These are phyloP conservation scores for Phytophthora tentaculata DNA, from an alignment of 352 stramenopile species.

Conservation along the genomic window DNA sequence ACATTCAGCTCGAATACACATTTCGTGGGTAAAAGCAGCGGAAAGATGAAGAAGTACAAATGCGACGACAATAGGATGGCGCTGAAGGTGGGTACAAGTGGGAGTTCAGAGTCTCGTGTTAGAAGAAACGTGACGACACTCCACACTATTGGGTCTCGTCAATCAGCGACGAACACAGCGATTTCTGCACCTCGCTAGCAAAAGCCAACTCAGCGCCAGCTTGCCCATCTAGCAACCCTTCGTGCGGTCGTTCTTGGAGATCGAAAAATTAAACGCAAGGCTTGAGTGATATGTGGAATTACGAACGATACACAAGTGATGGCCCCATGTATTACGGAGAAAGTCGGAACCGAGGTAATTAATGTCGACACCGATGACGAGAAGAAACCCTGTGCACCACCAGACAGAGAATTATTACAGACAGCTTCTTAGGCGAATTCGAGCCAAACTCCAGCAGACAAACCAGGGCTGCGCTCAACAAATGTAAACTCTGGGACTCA, in stretches of 20 bases:
- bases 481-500: too few species aligned
- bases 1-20: not conserved
- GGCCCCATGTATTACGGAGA: too few species aligned
- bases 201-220: slow-evolving; percentile 5
- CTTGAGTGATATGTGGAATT: too few species aligned
- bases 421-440: too few species aligned
- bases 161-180: not conserved
- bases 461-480: too few species aligned
- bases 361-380: too few species aligned
- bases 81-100: not conserved
- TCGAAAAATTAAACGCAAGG: not conserved
- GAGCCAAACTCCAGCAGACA: too few species aligned
- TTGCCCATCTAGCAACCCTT: not conserved
- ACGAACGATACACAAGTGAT: too few species aligned
- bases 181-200: slow-evolving; percentile 9
- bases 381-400: too few species aligned
- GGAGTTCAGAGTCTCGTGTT: not conserved
- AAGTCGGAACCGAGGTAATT: too few species aligned
- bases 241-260: not conserved
- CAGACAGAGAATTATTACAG: too few species aligned
- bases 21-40: not conserved
- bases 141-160: not conserved
- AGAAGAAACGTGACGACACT: not conserved
- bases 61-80: not conserved
- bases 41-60: not conserved